Evolutionary conservation across 2,329 filamentous ascomycete species (phyloP).

Genomic region (Pseudogymnoascus sp.): DNA sequence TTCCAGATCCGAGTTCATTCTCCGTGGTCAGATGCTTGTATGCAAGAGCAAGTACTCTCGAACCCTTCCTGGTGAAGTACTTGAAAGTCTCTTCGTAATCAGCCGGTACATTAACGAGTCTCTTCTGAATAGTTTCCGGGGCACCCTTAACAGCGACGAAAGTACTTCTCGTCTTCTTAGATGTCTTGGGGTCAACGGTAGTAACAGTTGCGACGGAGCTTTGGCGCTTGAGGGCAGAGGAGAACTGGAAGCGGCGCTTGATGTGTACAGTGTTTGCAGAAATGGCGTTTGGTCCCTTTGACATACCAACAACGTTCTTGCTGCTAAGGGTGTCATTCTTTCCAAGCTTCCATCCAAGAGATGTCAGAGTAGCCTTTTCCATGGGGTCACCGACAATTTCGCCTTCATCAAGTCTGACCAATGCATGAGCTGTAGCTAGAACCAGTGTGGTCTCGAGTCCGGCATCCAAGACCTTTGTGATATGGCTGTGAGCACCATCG

Average conservation of each 20-base stretch:
- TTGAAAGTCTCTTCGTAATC: conserved; percentile 98
- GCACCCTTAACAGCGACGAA: conserved; percentile 96
- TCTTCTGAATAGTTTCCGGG: conserved; percentile 91
- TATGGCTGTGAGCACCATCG: conserved; percentile 74
- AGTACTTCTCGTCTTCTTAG: conserved; percentile 71
- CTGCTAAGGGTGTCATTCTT: conserved; percentile 76
- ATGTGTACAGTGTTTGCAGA: conserved; percentile 76
- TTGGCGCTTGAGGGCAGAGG: conserved; percentile 89
- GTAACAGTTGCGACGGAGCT: conserved; percentile 84
- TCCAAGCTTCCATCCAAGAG: conserved; percentile 88
- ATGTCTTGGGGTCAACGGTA: conserved; percentile 61
- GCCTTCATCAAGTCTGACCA: conserved; percentile 93
- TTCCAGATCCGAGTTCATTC: conserved; percentile 70
- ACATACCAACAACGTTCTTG: conserved; percentile 44
- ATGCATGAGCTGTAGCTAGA: conserved; percentile 85
- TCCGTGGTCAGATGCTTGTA: conserved; percentile 86
- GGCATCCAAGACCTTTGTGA: conserved; percentile 62
- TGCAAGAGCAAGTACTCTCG: conserved; percentile 83
- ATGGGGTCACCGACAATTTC: conserved; percentile 97
- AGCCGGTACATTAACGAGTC: conserved; percentile 72
- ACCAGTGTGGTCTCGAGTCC: conserved; percentile 82
- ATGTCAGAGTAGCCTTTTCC: conserved; percentile 90
- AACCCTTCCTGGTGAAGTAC: conserved; percentile 92
- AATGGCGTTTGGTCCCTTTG: conserved; percentile 36
- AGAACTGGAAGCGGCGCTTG: conserved; percentile 96